These are phyloP conservation scores for Gynochthodes officinalis DNA, from an alignment of 257 asterid species.

Conservation along the genomic window DNA sequence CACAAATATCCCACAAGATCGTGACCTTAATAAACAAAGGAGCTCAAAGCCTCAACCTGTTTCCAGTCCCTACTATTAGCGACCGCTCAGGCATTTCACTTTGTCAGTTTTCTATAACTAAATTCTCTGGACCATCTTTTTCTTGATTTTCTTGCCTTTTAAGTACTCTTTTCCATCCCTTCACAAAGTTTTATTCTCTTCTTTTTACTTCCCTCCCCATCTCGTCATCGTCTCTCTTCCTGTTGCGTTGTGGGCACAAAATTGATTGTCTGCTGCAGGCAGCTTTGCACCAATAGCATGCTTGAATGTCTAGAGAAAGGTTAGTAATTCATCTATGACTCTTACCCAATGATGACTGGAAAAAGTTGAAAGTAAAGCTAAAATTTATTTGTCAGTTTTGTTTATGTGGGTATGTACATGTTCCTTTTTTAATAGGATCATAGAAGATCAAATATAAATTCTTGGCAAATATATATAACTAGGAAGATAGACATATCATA, in stretches of 20 bases:
- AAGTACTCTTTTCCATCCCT: conserved; percentile 47
- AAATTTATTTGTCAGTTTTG: too few species aligned
- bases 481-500: too few species aligned
- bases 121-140: conserved; percentile 40
- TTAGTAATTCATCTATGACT: conserved; percentile 15
- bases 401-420: too few species aligned
- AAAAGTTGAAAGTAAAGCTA: too few species aligned
- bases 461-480: too few species aligned
- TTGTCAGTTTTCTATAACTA: conserved; percentile 26
- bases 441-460: too few species aligned
- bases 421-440: too few species aligned
- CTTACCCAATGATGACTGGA: too few species aligned
- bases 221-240: conserved; percentile 15
- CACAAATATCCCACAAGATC: conserved; percentile 5
- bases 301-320: conserved; percentile 96
- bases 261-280: conserved; percentile 19
- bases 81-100: background rate
- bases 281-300: conserved; percentile 50
- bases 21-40: conserved; percentile 5
- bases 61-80: background rate
- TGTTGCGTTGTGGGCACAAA: conserved; percentile 13
- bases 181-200: conserved; percentile 23
- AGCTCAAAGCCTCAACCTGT: background rate
- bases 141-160: conserved; percentile 67
- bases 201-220: conserved; percentile 5